Conservation (phyloP, 83 land plant genomes). For the Larix sibirica region DNA sequence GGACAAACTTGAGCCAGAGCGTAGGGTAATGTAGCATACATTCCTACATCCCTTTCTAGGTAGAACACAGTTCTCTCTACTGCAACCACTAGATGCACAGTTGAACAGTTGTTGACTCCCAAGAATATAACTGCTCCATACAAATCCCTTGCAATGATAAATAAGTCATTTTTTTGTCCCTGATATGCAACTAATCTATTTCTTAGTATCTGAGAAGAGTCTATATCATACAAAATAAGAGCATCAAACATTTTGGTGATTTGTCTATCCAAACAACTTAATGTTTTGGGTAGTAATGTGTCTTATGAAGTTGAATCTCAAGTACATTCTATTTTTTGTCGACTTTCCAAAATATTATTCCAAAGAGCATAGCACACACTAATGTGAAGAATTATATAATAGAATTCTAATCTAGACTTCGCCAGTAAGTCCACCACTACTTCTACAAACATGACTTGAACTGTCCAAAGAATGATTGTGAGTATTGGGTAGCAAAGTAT, state of each 20-base stretch:
- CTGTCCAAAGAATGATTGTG: too few relatives aligned
- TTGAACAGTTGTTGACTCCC: slow-evolving; percentile 68
- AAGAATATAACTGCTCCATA: slow-evolving; percentile 63
- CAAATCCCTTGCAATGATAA: slow-evolving; percentile 67
- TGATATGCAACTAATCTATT: slow-evolving; percentile 11
- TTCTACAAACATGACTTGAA: too few relatives aligned
- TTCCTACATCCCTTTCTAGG: slow-evolving; percentile 31
- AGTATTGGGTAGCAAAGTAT: too few relatives aligned
- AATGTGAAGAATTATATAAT: slow-evolving; percentile 64
- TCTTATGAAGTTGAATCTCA: neutral
- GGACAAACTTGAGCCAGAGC: slow-evolving; percentile 3
- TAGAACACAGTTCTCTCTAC: slow-evolving; percentile 72
- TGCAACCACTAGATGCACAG: slow-evolving; percentile 72
- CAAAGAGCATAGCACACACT: slow-evolving; percentile 52
- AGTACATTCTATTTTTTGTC: slow-evolving; percentile 44
- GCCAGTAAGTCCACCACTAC: too few relatives aligned
- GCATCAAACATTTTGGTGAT: neutral
- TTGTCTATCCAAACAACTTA: neutral
- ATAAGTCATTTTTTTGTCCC: slow-evolving; percentile 19
- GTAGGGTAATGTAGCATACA: neutral
- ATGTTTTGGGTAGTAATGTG: neutral
- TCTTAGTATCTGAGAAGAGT: neutral
- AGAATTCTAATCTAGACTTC: slow-evolving; percentile 27
- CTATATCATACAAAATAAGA: neutral
- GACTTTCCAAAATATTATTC: slow-evolving; percentile 68